Conservation (phyloP, 345 rosid species). For the Eucalyptus curtisii region DNA sequence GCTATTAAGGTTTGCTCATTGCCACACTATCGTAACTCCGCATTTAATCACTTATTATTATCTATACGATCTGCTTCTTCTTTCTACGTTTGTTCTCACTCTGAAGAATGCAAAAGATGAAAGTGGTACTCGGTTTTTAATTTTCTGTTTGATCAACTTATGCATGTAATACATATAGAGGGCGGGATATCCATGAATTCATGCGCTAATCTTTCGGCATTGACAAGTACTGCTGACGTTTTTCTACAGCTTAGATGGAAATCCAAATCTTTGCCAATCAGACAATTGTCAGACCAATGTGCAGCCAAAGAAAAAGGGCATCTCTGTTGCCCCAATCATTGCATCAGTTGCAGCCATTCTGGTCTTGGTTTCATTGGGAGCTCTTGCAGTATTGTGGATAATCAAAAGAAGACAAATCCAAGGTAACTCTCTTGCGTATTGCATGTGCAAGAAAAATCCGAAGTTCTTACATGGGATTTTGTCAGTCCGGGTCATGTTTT, state of each 20-base stretch:
- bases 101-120: neutral
- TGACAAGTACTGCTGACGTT: neutral
- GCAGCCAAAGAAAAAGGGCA: constrained; percentile 10
- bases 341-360: constrained; percentile 8
- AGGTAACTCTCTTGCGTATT: neutral
- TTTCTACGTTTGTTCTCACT: neutral
- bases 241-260: constrained; percentile 23
- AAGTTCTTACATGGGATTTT: neutral
- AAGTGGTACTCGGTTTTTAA: neutral
- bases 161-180: neutral
- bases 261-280: constrained; percentile 9
- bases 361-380: constrained; percentile 2
- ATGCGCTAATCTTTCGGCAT: neutral
- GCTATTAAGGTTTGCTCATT: neutral
- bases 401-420: constrained; percentile 7
- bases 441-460: neutral
- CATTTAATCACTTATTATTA: neutral
- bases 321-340: constrained; percentile 15
- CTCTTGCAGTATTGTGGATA: constrained; percentile 2
- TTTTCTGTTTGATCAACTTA: neutral
- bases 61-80: neutral
- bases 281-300: neutral
- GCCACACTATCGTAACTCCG: neutral
- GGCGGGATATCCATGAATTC: neutral
- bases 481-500: no score